phyloP scores from a whole-genome alignment of 495 filamentous ascomycete species.

The Daldinia childiae region DNA sequence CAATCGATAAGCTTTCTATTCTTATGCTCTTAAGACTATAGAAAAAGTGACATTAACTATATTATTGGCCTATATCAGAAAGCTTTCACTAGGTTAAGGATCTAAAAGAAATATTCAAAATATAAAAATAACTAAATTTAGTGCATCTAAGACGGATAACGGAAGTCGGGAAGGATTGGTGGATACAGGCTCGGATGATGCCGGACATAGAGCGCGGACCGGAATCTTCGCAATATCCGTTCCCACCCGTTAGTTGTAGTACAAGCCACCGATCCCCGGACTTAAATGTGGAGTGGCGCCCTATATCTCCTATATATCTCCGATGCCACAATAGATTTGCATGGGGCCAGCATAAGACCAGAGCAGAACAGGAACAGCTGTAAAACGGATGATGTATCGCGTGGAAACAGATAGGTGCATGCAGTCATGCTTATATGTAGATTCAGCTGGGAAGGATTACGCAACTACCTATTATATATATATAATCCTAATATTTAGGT shows the following conservation, averaged over 20 bases:
- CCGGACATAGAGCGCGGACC: neutral
- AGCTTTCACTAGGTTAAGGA: too few species aligned
- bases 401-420: neutral
- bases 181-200: neutral
- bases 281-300: neutral
- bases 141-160: neutral
- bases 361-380: neutral
- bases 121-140: too few species aligned
- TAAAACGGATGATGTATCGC: slow-evolving; percentile 7
- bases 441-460: neutral
- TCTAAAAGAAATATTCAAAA: too few species aligned
- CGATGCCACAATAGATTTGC: neutral
- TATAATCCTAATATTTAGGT: too few species aligned
- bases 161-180: neutral
- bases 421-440: neutral
- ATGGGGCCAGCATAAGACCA: neutral
- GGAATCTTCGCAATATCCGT: neutral
- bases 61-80: too few species aligned
- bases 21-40: too few species aligned
- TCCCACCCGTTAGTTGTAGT: neutral
- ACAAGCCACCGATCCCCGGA: neutral
- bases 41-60: too few species aligned
- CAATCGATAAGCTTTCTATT: too few species aligned
- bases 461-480: too few species aligned
- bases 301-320: slow-evolving; percentile 5